Percentiles rank a stretch among this genome's conserved stretches.
Evolutionary conservation across 306 rosid species (phyloP).

Genomic region (Bauhinia variegata): DNA sequence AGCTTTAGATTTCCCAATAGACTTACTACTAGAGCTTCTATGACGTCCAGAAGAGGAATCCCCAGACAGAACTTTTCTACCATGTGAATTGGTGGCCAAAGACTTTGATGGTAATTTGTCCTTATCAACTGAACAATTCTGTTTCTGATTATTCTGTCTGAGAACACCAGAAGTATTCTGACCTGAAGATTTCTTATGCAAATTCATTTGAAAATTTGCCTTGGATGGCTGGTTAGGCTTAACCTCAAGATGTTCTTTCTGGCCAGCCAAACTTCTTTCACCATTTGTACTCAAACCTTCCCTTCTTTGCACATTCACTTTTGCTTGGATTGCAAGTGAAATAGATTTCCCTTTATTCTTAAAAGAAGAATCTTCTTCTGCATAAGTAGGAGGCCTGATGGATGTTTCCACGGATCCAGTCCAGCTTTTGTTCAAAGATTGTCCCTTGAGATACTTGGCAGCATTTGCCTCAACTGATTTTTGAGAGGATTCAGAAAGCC

Average conservation of each 20-base stretch:
- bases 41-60: slow-evolving; percentile 65
- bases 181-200: slow-evolving; percentile 55
- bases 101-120: slow-evolving; percentile 71
- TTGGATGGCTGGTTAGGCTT: slow-evolving; percentile 57
- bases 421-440: slow-evolving; percentile 88
- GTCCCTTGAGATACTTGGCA: slow-evolving; percentile 77
- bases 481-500: slow-evolving; percentile 57
- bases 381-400: slow-evolving; percentile 46
- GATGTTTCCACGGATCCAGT: slow-evolving; percentile 71
- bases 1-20: slow-evolving; percentile 55
- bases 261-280: slow-evolving; percentile 53
- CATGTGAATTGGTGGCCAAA: slow-evolving; percentile 47
- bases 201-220: slow-evolving; percentile 55
- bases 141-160: slow-evolving; percentile 86
- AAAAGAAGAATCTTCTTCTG: slow-evolving; percentile 55
- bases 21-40: slow-evolving; percentile 59
- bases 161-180: slow-evolving; percentile 61
- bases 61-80: slow-evolving; percentile 56
- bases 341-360: slow-evolving; percentile 73
- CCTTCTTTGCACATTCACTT: slow-evolving; percentile 92
- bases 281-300: slow-evolving; percentile 69
- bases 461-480: slow-evolving; percentile 75
- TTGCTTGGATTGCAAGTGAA: slow-evolving; percentile 96
- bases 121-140: slow-evolving; percentile 62
- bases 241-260: slow-evolving; percentile 62